Evolutionary conservation across 139 green algal species (phyloP).

Genomic region (Volvox reticuliferus): DNA sequence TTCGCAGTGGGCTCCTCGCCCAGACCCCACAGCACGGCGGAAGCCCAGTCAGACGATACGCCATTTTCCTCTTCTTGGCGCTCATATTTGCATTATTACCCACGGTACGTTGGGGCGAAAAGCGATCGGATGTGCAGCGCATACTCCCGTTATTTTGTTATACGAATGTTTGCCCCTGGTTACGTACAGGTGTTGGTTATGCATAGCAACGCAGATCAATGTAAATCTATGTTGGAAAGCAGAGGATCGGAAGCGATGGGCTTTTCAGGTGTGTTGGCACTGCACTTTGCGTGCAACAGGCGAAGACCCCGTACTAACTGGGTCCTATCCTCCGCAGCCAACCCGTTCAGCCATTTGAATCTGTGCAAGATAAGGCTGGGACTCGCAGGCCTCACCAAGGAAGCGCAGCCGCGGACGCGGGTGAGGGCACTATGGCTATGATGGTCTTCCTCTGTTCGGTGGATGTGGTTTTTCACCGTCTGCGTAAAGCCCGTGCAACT

Average conservation of each 20-base stretch:
- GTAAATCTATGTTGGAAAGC: not conserved
- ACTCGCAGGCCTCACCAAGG: not conserved
- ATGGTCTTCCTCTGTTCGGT: too few species aligned
- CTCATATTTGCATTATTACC: conserved; percentile 14
- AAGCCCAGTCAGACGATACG: not conserved
- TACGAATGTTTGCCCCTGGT: not conserved
- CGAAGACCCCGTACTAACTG: not conserved
- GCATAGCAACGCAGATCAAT: conserved; percentile 27
- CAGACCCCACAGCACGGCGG: not conserved
- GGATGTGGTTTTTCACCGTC: too few species aligned
- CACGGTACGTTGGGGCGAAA: not conserved
- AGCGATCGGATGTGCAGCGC: not conserved
- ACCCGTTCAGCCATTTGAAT: conserved; percentile 45
- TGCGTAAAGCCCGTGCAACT: too few species aligned
- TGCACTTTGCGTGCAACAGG: not conserved
- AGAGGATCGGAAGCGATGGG: not conserved
- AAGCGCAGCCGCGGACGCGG: not conserved
- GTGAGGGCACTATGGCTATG: not conserved
- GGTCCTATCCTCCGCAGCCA: not conserved
- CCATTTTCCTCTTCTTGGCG: conserved; percentile 21
- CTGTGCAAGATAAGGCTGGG: conserved; percentile 37
- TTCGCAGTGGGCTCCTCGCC: not conserved
- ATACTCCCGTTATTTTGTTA: not conserved
- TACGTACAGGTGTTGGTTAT: conserved; percentile 24
- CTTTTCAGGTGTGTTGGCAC: not conserved